phyloP scores from a whole-genome alignment of 192 early-diverging fungal species.

The Coemansia sp. region DNA sequence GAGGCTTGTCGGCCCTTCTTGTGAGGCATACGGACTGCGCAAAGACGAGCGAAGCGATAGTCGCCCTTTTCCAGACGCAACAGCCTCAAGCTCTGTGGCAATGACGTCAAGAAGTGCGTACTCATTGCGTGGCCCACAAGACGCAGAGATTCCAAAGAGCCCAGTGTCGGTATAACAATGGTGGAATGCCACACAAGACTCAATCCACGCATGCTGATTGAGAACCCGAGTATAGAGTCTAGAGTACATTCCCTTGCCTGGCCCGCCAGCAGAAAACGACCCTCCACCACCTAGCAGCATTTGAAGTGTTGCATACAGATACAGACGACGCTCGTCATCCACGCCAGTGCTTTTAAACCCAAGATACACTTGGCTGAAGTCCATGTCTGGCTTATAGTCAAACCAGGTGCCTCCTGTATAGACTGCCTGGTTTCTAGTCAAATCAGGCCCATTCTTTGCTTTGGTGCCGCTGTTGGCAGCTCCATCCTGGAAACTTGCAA shows the following conservation, averaged over 20 bases:
- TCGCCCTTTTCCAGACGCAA: slow-evolving; percentile 48
- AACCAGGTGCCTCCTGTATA: slow-evolving; percentile 86
- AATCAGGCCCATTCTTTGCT: background rate
- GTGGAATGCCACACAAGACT: slow-evolving; percentile 91
- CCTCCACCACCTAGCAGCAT: slow-evolving; percentile 94
- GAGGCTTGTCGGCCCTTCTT: slow-evolving; percentile 40
- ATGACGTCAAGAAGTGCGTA: slow-evolving; percentile 78
- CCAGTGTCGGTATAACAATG: slow-evolving; percentile 89
- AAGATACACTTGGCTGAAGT: slow-evolving; percentile 86
- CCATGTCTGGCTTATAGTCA: slow-evolving; percentile 66
- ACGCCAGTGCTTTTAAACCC: slow-evolving; percentile 86
- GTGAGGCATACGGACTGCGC: slow-evolving; percentile 41
- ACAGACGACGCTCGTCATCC: slow-evolving; percentile 76
- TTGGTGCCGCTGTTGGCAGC: slow-evolving; percentile 17
- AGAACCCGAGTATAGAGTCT: slow-evolving; percentile 93
- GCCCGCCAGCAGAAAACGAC: slow-evolving; percentile 95
- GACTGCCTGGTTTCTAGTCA: slow-evolving; percentile 51
- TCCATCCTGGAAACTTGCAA: background rate
- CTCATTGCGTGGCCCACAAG: slow-evolving; percentile 78
- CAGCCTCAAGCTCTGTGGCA: slow-evolving; percentile 75
- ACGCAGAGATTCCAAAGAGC: slow-evolving; percentile 90
- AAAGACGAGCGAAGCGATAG: slow-evolving; percentile 23
- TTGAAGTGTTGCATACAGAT: slow-evolving; percentile 87
- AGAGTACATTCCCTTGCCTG: slow-evolving; percentile 99
- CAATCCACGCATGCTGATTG: slow-evolving; percentile 93